These are phyloP conservation scores for Xylaria polymorpha DNA, from an alignment of 2,329 filamentous ascomycete species.

Conservation along the genomic window DNA sequence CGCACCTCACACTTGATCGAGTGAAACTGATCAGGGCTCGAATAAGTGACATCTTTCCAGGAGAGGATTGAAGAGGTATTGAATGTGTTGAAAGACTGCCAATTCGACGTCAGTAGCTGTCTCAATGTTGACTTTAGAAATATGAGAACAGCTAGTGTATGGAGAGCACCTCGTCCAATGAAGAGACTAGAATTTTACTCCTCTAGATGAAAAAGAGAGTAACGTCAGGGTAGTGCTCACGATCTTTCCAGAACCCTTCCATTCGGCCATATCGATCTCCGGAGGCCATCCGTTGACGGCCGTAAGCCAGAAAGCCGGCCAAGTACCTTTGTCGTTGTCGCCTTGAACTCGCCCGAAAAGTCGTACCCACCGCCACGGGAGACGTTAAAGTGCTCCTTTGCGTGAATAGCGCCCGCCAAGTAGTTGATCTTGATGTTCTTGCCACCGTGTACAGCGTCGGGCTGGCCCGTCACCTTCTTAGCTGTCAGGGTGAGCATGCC, in stretches of 20 bases:
- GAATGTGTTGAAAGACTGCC: conserved; percentile 62
- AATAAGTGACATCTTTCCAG: conserved; percentile 61
- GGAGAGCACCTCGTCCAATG: not conserved
- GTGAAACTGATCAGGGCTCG: conserved; percentile 60
- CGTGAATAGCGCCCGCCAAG: conserved; percentile 59
- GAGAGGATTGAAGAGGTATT: conserved; percentile 56
- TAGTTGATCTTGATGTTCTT: conserved; percentile 62
- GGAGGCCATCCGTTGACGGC: conserved; percentile 67
- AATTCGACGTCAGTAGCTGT: conserved; percentile 6
- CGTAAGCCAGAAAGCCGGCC: conserved; percentile 71
- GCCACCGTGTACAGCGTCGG: conserved; percentile 53
- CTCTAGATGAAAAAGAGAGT: not conserved
- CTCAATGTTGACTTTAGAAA: not conserved
- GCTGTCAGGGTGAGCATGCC: conserved; percentile 62
- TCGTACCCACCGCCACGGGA: conserved; percentile 55
- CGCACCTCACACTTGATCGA: conserved; percentile 62
- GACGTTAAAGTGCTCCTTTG: conserved; percentile 56
- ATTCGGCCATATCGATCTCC: conserved; percentile 70
- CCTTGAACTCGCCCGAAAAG: conserved; percentile 56
- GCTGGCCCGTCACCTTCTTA: conserved; percentile 56
- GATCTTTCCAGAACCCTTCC: conserved; percentile 68
- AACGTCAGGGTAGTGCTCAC: conserved; percentile 16
- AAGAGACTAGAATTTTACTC: not conserved
- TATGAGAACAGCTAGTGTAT: not conserved
- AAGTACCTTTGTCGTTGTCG: conserved; percentile 58